Evolutionary conservation across 2,329 filamentous ascomycete species (phyloP).

Genomic region (Daldinia eschscholtzii): DNA sequence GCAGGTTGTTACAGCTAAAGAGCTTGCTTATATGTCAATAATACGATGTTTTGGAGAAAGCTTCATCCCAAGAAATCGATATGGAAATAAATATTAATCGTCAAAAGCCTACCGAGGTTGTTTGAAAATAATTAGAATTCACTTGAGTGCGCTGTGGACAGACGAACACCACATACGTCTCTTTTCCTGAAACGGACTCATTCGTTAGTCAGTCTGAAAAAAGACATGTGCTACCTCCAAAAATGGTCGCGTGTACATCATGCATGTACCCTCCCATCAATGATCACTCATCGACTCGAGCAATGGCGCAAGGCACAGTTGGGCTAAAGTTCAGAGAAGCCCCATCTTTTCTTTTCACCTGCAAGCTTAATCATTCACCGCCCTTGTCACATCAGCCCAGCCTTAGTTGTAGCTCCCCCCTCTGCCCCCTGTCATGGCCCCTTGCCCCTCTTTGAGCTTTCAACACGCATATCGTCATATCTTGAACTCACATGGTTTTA

Average conservation of each 20-base stretch:
- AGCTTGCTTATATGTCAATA: neutral
- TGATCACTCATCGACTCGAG: slow-evolving; percentile 30
- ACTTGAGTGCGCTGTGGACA: neutral
- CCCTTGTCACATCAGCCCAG: slow-evolving; percentile 24
- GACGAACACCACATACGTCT: neutral
- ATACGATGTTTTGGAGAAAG: neutral
- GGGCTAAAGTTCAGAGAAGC: slow-evolving; percentile 9
- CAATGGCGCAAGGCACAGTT: slow-evolving; percentile 38
- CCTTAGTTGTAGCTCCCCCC: neutral
- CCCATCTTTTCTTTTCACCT: slow-evolving; percentile 15
- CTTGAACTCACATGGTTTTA: neutral
- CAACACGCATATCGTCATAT: slow-evolving; percentile 19
- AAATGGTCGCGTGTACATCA: slow-evolving; percentile 41
- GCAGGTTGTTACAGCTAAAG: neutral
- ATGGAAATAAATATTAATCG: neutral
- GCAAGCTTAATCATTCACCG: slow-evolving; percentile 36
- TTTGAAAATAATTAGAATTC: neutral
- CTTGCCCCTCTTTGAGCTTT: slow-evolving; percentile 14
- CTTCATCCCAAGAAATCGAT: neutral
- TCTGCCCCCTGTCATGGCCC: neutral
- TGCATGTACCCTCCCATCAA: slow-evolving; percentile 34
- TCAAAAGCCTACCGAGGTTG: neutral
- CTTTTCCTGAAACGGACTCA: neutral
- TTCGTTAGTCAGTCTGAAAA: neutral
- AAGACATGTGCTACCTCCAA: slow-evolving; percentile 33